Evolutionary conservation across 306 rosid genomes (phyloP), one percentile per base, ranked within the genome.

Genomic region (Inga leiocalycina): DNA sequence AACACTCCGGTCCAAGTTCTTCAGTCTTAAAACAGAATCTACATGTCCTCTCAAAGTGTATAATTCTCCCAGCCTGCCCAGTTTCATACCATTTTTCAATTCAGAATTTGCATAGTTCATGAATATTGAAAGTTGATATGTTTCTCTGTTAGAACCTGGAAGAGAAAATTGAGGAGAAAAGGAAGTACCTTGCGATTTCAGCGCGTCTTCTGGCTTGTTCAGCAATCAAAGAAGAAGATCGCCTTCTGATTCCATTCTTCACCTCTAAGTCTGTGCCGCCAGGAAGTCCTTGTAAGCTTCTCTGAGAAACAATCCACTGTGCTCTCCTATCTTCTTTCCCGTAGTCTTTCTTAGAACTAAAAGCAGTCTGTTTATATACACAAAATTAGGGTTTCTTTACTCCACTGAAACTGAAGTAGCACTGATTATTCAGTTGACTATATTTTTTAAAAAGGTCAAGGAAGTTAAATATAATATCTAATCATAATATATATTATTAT

Each of bases 261-360:
- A 0, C 72, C 45, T 87, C 86, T 66, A 85, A 70, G 35, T 87
- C 91, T 37, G 45, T 20, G n/a, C 87, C 22, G 24, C 87, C 22
- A 76, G 1, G 70, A n/a, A 90, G 77, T 49, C 97, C 97, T 79
- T 92, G 92, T 52, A 94, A 85, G 75, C 88, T 94, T 86, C 90
- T 91, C 89, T 92, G 98, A 67, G 93, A 94, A 70, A 89, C 88
- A 79, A 85, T 80, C 98, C 98, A 92, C 80, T 92, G 71, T 54
- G 97, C 92, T 19, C 91, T 91, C 62, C 98, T 89, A 48, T 92
- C 93, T 74, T 94, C 95, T 67, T 84, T 89, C 41, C 98, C 97
- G 30, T 89, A 94, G 86, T 94, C 94, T 71, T 91, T 94, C 91
- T 92, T 94, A 35, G 89, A 69, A 83, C 92, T 74, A 79, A 94